Evolutionary conservation across 2,329 filamentous ascomycete species (phyloP).

Genomic region (Hypoxylon sp.): DNA sequence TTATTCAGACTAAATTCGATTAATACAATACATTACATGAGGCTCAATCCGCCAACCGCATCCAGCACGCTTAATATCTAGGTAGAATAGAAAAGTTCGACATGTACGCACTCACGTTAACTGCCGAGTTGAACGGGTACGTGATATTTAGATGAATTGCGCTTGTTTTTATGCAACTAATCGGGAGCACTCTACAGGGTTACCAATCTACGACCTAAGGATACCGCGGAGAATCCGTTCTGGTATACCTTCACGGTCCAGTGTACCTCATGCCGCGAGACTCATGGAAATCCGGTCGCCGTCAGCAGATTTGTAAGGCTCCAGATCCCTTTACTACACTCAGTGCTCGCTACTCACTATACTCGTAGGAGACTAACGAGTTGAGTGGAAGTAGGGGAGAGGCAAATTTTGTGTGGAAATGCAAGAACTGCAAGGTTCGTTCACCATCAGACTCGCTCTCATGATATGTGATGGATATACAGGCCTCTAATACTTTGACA

Average conservation of each 20-base stretch:
- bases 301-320: slow-evolving; percentile 88
- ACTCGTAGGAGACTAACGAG: slow-evolving; percentile 82
- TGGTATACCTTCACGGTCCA: slow-evolving; percentile 98
- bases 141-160: slow-evolving; percentile 41
- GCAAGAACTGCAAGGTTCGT: slow-evolving; percentile 94
- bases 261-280: slow-evolving; percentile 96
- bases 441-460: not conserved
- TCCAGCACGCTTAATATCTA: slow-evolving; percentile 8
- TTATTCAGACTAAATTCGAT: not conserved
- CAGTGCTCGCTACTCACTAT: slow-evolving; percentile 14
- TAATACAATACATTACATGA: slow-evolving; percentile 15
- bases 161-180: slow-evolving; percentile 4
- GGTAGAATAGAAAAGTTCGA: slow-evolving; percentile 37
- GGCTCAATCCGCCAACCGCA: slow-evolving; percentile 19
- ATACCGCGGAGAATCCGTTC: slow-evolving; percentile 85
- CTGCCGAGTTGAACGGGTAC: slow-evolving; percentile 78
- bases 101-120: slow-evolving; percentile 77
- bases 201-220: slow-evolving; percentile 86
- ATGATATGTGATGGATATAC: not conserved
- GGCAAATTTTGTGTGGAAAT: slow-evolving; percentile 99
- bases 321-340: not conserved
- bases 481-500: slow-evolving; percentile 14
- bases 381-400: slow-evolving; percentile 94
- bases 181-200: slow-evolving; percentile 69
- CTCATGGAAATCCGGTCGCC: slow-evolving; percentile 86